Evolutionary conservation across 345 rosid genomes (phyloP), one percentile per base, ranked within the genome.

Genomic region (Heritiera fomes): DNA sequence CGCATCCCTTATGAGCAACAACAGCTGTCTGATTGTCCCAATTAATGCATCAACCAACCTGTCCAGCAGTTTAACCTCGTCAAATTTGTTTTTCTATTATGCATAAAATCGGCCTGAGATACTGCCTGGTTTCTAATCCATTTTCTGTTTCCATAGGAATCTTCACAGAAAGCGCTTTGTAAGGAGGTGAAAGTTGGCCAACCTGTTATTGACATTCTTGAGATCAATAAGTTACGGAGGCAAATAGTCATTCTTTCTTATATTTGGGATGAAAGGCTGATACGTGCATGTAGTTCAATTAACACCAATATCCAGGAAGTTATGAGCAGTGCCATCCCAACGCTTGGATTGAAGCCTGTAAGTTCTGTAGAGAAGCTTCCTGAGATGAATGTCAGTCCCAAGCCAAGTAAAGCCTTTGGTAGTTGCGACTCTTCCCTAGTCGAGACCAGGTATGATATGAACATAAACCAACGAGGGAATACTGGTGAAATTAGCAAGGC

Each of bases 191-290:
- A 85, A 82, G 82, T 79, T 47, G 90, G 91, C 75, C 89, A 86
- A 82, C 90, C 89, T 80, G 82, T 84, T 52, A 75, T 88, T 82
- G 97, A 96, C 82, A 90, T 96, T 80, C 96, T 96, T 70, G 93
- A 92, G 87, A 80, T 96, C 75, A 94, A 96, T 73, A 90, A 85
- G 81, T 81, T 96, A 79, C 89, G 90, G 84, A 87, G 98, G 78
- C 90, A 90, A 88, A 83, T 94, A 77, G 85, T 94, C 67, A 86
- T 89, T 79, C 90, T 85, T 81, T 91, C 97, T 41, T 92, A 88
- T 83, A 84, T 90, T 56, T 96, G 99, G 98, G 97, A 96, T 81
- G 94, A 87, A 79, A 88, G 87, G 75, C 90, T 96, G 73, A 81
- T 89, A 65, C 85, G 86, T 81, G 91, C 88, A 23, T 90, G 87